Evolutionary conservation across 2,329 filamentous ascomycete genomes (phyloP).

Genomic region (Chaetothyriales sp.): DNA sequence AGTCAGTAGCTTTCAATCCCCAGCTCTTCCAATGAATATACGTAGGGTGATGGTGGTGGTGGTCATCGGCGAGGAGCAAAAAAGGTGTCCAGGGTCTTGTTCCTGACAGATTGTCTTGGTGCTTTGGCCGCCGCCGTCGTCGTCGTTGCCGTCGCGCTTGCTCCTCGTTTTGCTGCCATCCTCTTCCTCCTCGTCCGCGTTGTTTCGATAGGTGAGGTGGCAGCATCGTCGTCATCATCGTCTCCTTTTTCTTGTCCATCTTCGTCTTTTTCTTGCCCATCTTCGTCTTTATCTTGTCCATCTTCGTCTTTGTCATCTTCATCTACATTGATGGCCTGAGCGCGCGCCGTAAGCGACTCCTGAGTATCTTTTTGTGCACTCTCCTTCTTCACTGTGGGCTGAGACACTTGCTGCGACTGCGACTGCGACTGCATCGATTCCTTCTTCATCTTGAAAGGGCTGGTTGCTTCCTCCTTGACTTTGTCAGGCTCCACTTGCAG

Average conservation of each 20-base stretch:
- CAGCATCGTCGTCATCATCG: neutral
- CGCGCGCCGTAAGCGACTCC: neutral
- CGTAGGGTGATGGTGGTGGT: neutral
- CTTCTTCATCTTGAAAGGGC: too few species aligned
- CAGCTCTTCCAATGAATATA: too few species aligned
- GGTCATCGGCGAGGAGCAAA: neutral
- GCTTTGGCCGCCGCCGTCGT: neutral
- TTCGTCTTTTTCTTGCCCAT: neutral
- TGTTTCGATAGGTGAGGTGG: neutral
- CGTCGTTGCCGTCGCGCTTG: neutral
- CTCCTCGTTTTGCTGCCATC: neutral
- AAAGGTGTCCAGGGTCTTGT: neutral
- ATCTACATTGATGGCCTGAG: neutral
- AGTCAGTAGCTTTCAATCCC: neutral
- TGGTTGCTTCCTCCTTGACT: conserved; percentile 3
- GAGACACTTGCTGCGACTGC: neutral
- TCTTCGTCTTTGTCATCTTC: too few species aligned
- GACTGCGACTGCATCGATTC: too few species aligned
- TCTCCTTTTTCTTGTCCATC: too few species aligned
- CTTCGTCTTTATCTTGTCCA: too few species aligned
- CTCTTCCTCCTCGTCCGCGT: neutral
- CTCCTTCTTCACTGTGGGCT: neutral
- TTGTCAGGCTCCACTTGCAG: conserved; percentile 18
- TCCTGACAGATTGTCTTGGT: neutral
- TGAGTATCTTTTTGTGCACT: neutral